Evolutionary conservation across 2,329 filamentous ascomycete species (phyloP).

Genomic region (Coniochaeta prunicola): DNA sequence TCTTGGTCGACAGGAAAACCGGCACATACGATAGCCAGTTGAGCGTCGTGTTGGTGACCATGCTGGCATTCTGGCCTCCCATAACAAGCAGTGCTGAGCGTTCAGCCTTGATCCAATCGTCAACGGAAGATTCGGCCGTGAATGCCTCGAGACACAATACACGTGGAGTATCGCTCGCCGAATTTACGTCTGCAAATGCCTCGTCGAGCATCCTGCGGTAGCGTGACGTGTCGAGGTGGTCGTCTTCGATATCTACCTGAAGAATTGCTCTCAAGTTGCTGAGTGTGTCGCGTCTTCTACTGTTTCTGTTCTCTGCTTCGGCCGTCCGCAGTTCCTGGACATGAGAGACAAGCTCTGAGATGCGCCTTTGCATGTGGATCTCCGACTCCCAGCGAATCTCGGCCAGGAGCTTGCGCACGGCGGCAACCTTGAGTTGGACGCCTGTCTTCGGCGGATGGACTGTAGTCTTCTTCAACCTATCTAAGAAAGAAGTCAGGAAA

Average conservation of each 20-base stretch:
- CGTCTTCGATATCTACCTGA: background rate
- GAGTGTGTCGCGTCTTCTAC: background rate
- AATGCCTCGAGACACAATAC: background rate
- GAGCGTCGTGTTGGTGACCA: background rate
- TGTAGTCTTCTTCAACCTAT: too few species aligned
- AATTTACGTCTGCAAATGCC: background rate
- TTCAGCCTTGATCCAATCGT: background rate
- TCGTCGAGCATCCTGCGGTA: background rate
- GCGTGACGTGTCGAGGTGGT: background rate
- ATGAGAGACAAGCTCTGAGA: background rate
- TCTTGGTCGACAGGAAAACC: background rate
- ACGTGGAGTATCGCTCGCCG: background rate
- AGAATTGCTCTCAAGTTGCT: background rate
- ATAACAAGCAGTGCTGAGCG: background rate
- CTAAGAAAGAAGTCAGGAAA: too few species aligned
- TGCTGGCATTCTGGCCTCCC: background rate
- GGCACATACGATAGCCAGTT: background rate
- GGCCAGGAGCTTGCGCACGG: background rate
- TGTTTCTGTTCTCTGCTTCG: too few species aligned
- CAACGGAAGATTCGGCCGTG: background rate
- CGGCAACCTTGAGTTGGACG: background rate
- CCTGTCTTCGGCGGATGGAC: too few species aligned
- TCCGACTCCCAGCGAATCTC: background rate
- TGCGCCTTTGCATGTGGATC: background rate
- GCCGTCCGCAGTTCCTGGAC: background rate